Conservation (phyloP, 1,284 basidiomycete genomes). For the Ganoderma multipileum region DNA sequence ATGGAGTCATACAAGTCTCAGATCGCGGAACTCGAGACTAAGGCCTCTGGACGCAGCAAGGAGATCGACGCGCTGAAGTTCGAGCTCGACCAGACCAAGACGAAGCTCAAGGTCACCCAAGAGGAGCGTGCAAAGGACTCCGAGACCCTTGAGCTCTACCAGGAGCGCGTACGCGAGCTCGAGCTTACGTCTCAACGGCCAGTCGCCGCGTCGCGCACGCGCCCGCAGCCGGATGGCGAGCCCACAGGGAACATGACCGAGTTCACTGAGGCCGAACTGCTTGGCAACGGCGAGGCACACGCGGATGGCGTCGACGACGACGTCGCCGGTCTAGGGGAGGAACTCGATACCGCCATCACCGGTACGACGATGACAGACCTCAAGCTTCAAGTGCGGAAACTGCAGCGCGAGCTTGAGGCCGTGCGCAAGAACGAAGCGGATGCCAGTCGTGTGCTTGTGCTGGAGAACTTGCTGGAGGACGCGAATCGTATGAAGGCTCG, state of each 20-base stretch:
- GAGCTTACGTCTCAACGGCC: constrained; percentile 71
- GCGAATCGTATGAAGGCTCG: constrained; percentile 88
- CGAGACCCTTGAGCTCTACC: constrained; percentile 88
- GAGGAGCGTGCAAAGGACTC: constrained; percentile 81
- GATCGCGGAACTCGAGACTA: constrained; percentile 83
- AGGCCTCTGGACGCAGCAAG: constrained; percentile 65
- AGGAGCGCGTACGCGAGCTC: constrained; percentile 91
- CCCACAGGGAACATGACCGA: constrained; percentile 36
- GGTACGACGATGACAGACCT: constrained; percentile 92
- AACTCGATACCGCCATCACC: constrained; percentile 84
- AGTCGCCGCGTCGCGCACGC: constrained; percentile 38
- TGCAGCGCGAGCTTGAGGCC: constrained; percentile 84
- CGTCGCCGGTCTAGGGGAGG: constrained; percentile 74
- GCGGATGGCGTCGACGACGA: constrained; percentile 52
- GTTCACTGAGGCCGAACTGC: constrained; percentile 51
- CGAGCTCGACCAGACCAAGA: constrained; percentile 78
- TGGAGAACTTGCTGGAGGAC: constrained; percentile 92
- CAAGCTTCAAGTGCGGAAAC: constrained; percentile 83
- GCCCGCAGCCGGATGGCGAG: constrained; percentile 29
- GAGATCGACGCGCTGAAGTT: constrained; percentile 78
- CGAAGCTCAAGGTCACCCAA: constrained; percentile 70
- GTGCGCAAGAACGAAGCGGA: constrained; percentile 79
- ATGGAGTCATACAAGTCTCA: constrained; percentile 94
- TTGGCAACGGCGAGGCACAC: constrained; percentile 35
- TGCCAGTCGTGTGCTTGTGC: constrained; percentile 75